Base-by-base conservation (phyloP, 441 rosid genomes). In the Syzygium malaccense region DNA sequence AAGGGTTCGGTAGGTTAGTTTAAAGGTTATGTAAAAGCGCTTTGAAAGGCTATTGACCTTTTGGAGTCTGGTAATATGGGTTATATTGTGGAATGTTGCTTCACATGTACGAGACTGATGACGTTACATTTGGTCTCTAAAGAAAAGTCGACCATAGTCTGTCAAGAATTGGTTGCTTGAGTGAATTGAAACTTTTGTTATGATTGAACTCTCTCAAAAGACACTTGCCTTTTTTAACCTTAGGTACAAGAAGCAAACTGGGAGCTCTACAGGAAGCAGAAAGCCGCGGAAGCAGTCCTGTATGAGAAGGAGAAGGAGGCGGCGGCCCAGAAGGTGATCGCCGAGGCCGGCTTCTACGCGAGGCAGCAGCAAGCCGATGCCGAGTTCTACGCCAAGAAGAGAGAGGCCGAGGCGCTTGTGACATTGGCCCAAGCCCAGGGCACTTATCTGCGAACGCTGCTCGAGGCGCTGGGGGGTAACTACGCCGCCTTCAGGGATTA, bases 201-300 rank as follows among this genome's bases (percentile, higher is more conserved):
- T 53, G 60, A 1, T 30, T 2, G 62, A 85, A 55, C 41, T 32
- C 57, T 85, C 26, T 54, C 41, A 6, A n/a, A 54, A 51, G 33
- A 51, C 7, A 8, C 32, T 53, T 54, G 30, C n/a, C n/a, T 12
- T 56, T 87, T 11, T 23, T 15, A 56, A 20, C 18, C 33, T n/a
- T 6, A 94, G 93, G 97, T 95, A 53, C 98, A 96, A 93, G 96
- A 95, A 89, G 97, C 98, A 23, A 95, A 95, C 30, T 94, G 96
- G 98, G 95, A 93, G 62, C 89, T 95, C 11, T 94, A 94, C 90
- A 91, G 90, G 90, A 96, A 96, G 60, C 96, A 95, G 89, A 95
- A 94, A 88, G 92, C 89, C 75, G 97, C 95, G 17, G 98, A 95
- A 51, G 97, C 97, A 8, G 85, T 89, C 41, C 91, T 95, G 4